phyloP scores from a whole-genome alignment of 768 basidiomycete species.

The Mycena epipterygia region DNA sequence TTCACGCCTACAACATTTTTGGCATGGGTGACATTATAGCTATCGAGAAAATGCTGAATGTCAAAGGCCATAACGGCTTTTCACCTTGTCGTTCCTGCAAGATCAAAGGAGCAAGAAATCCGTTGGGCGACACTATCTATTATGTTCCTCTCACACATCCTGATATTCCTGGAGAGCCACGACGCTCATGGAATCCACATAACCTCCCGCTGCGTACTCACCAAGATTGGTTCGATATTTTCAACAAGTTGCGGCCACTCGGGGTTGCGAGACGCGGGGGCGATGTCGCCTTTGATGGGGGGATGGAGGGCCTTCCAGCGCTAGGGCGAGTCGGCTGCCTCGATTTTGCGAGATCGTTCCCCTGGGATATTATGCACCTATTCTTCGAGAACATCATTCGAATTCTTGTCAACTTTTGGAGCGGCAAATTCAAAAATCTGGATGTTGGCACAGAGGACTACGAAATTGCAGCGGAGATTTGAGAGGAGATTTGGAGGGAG shows the following conservation, averaged over 20 bases:
- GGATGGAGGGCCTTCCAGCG: constrained; percentile 47
- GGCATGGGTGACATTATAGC: not conserved
- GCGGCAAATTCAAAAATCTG: constrained; percentile 23
- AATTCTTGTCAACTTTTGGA: constrained; percentile 28
- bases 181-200: constrained; percentile 20
- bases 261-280: not conserved
- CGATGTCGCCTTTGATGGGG: constrained; percentile 40
- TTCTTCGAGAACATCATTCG: constrained; percentile 52
- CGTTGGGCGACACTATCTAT: not conserved
- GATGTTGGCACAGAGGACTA: constrained; percentile 38
- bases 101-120: not conserved
- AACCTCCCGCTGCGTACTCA: constrained; percentile 40
- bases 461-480: constrained; percentile 36
- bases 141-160: constrained; percentile 26
- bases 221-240: constrained; percentile 17
- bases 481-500: too few relatives aligned
- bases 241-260: not conserved
- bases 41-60: not conserved
- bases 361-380: constrained; percentile 62
- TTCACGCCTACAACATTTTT: not conserved
- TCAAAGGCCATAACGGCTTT: not conserved
- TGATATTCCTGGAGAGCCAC: not conserved
- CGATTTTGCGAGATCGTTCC: constrained; percentile 46
- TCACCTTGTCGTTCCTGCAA: not conserved
- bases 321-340: constrained; percentile 44